Base-by-base conservation (phyloP, 441 rosid species). In the Rhodomyrtus psidioides region DNA sequence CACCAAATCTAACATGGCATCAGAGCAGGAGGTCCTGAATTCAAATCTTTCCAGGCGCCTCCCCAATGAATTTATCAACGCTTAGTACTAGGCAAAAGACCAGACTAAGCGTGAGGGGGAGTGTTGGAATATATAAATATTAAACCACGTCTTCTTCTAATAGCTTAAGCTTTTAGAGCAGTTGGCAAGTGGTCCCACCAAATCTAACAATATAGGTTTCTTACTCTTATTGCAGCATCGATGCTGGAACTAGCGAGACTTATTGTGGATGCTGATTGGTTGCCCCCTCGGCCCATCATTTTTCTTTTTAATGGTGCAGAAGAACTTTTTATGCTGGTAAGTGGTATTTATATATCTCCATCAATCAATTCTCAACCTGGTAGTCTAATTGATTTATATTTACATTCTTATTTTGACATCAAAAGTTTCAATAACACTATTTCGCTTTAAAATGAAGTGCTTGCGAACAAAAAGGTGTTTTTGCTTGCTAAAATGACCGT, bases 281-380 rank as follows among this genome's bases (percentile, higher is more conserved):
- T 91, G 46, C 98, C 99, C 17, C 94, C 98, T 89, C 94, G 85
- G 76, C 99, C 99, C 62, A 88, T 98, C 85, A 94, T 98, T 83
- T 96, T 98, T 87, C 97, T 98, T 83, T 96, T 98, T 87, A 98
- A 98, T 85, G 99, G 99, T 53, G 99, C 99, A 12, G 99, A 96
- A 91, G 99, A 96, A 92, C 95, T 95, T 90, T 98, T 98, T 88
- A 46, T 96, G 97, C 88, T 98, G 96, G 99, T 96, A 92, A 89
- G 88, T 83, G 82, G 62, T 83, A 59, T 42, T 55, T 82, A 28
- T 83, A 55, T 23, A 70, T 70, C 7, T n/a, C 49, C 42, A 8
- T 23, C 39, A 65, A 65, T 65, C 26, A 65, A 65, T 65, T 70
- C 81, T 23, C 79, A 70, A 39, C 24, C 26, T 12, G 81, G 81